A percentile compares a stretch with the other conserved stretches of the same genome.
Conservation (phyloP, 2,329 filamentous ascomycete genomes). For the Penicillium capsulatum region DNA sequence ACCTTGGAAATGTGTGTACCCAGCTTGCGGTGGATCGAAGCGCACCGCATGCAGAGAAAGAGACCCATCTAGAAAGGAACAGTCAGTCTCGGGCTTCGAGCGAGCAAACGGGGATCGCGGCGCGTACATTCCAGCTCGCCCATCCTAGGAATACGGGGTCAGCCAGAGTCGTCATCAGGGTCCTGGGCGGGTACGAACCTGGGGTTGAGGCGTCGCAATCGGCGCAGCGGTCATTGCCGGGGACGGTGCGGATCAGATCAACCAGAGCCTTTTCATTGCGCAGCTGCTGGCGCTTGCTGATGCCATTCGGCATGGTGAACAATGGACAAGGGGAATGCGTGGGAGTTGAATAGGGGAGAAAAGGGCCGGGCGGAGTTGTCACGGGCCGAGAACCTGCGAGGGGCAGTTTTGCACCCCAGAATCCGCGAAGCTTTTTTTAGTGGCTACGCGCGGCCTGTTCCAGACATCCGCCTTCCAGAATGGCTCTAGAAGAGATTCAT, state of each 20-base stretch:
- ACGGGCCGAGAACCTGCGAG: constrained; percentile 9
- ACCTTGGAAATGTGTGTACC: constrained; percentile 98
- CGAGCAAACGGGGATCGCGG: background rate
- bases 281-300: constrained; percentile 96
- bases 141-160: constrained; percentile 58
- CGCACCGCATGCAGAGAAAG: constrained; percentile 97
- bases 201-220: constrained; percentile 91
- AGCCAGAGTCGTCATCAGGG: constrained; percentile 8
- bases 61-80: constrained; percentile 66
- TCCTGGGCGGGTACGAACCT: constrained; percentile 54
- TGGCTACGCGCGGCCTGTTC: background rate
- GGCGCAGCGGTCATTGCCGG: constrained; percentile 89
- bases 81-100: constrained; percentile 13
- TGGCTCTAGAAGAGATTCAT: constrained; percentile 4
- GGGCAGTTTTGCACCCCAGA: constrained; percentile 7
- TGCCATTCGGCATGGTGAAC: constrained; percentile 60
- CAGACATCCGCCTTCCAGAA: background rate
- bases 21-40: constrained; percentile 88
- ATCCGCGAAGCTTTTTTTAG: background rate
- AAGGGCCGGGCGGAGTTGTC: constrained; percentile 11
- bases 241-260: constrained; percentile 76
- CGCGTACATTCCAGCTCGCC: constrained; percentile 90
- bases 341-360: constrained; percentile 12
- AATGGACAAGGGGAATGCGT: constrained; percentile 18
- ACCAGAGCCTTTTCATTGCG: constrained; percentile 91